These are phyloP conservation scores for Globisporangium paroecandrum DNA, from an alignment of 352 stramenopile genomes.

Conservation along the genomic window DNA sequence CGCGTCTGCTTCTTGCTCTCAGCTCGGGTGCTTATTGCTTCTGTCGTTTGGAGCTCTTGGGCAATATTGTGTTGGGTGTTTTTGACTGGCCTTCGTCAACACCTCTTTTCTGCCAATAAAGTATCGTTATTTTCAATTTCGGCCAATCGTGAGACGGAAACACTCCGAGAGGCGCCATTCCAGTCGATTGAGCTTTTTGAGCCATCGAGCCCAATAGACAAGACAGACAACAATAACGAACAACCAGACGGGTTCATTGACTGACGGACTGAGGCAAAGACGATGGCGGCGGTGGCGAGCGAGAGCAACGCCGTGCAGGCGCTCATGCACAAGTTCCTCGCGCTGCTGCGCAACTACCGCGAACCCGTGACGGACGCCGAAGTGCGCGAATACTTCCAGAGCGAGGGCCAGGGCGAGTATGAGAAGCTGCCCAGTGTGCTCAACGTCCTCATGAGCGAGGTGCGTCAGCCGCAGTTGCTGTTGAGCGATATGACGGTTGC, in stretches of 20 bases:
- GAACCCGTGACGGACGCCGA: conserved; percentile 77
- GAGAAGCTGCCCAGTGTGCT: conserved; percentile 79
- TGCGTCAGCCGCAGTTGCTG: conserved; percentile 16
- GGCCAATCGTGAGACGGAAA: conserved; percentile 26
- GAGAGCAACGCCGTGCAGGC: conserved; percentile 28
- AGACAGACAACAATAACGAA: background rate
- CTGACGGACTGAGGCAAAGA: background rate
- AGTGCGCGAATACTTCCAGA: conserved; percentile 78
- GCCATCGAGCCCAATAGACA: conserved; percentile 2
- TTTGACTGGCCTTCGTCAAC: conserved; percentile 30
- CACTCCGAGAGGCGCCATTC: background rate
- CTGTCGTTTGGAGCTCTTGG: conserved; percentile 22
- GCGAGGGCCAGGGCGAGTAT: conserved; percentile 64
- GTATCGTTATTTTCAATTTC: conserved; percentile 5
- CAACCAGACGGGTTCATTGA: background rate
- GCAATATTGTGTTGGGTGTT: conserved; percentile 7
- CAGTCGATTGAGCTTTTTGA: conserved; percentile 1
- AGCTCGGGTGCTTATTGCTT: conserved; percentile 6
- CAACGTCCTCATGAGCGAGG: conserved; percentile 81
- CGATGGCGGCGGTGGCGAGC: conserved; percentile 29
- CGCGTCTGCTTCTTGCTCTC: conserved; percentile 5
- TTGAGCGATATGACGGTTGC: background rate
- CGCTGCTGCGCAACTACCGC: conserved; percentile 73
- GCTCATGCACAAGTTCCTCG: conserved; percentile 69
- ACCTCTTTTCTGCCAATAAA: conserved; percentile 34